Base-by-base conservation (phyloP, 129 eudicot genomes). In the Lactuca sativa region DNA sequence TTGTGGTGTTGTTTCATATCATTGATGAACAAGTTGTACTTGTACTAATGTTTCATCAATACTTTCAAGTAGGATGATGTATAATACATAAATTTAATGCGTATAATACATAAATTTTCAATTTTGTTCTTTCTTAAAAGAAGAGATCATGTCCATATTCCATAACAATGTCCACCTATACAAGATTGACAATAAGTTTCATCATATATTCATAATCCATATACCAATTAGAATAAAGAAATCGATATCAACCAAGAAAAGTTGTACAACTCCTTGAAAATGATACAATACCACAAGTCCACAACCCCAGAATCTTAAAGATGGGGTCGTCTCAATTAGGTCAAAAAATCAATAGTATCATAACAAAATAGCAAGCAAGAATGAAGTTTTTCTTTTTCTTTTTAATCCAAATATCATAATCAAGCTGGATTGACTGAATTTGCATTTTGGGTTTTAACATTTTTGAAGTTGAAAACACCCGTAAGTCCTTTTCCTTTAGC, bases 401-500 rank as follows among this genome's bases (percentile, higher is more conserved):
- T 44, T n/a, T 53, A 38, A 56, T 55, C 8, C 16, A 43, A 61
- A 56, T 14, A 41, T 40, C 33, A 47, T 13, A 55, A 66, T 54
- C 56, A 83, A 72, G 84, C 77, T 55, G 81, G 78, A 47, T 74
- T 77, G 67, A 80, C 59, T 69, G 83, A 60, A 69, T 75, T 73
- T 69, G 68, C 86, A 76, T 68, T 75, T 82, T 68, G 79, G 43
- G 75, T 48, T 13, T 75, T 77, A 63, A 72, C 30, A 41, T 64
- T 63, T 66, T 74, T 87, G 66, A 84, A 72, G 66, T 69, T 76
- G 74, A 95, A 85, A 38, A 87, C 85, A 66, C 90, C 99, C 36
- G 87, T 69, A 47, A 90, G 88, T 60, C 99, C 90, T 51, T 78
- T 83, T 70, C 81, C 85, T 69, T 64, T 73, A 21, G 96, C 86